Conservation (phyloP, 306 rosid genomes). For the Vicia villosa region DNA sequence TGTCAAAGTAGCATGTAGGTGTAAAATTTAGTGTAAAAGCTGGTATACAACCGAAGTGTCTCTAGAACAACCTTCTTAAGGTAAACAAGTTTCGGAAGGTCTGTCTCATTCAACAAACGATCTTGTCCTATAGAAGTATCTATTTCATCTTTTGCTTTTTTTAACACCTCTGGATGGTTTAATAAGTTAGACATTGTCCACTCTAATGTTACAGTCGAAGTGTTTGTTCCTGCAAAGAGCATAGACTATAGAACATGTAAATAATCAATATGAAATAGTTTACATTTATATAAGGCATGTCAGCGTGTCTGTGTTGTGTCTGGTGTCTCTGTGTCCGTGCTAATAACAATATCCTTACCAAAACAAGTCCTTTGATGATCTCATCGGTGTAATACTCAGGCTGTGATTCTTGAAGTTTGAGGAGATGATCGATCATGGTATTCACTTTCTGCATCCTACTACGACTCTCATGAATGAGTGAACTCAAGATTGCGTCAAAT, state of each 20-base stretch:
- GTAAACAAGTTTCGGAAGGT: constrained; percentile 18
- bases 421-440: constrained; percentile 19
- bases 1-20: too few species aligned
- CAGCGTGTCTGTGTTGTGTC: too few species aligned
- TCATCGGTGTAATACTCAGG: neutral
- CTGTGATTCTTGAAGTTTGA: neutral
- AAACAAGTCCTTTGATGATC: constrained; percentile 32
- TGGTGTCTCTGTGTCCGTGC: too few species aligned
- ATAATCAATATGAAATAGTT: neutral
- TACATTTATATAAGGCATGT: too few species aligned
- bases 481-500: constrained; percentile 2
- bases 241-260: neutral
- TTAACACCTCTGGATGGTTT: constrained; percentile 6
- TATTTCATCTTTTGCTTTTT: constrained; percentile 27
- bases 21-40: too few species aligned
- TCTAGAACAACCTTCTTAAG: constrained; percentile 7
- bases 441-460: neutral
- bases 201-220: constrained; percentile 1
- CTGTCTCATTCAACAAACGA: constrained; percentile 2
- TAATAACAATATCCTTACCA: neutral
- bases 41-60: constrained; percentile 24
- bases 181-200: constrained; percentile 22
- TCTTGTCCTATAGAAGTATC: constrained; percentile 8
- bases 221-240: constrained; percentile 26
- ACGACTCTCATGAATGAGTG: constrained; percentile 13